A percentile compares a stretch with the other conserved stretches of the same genome.
Conservation (phyloP, 139 green algal species). For the Nannochloris sp. region DNA sequence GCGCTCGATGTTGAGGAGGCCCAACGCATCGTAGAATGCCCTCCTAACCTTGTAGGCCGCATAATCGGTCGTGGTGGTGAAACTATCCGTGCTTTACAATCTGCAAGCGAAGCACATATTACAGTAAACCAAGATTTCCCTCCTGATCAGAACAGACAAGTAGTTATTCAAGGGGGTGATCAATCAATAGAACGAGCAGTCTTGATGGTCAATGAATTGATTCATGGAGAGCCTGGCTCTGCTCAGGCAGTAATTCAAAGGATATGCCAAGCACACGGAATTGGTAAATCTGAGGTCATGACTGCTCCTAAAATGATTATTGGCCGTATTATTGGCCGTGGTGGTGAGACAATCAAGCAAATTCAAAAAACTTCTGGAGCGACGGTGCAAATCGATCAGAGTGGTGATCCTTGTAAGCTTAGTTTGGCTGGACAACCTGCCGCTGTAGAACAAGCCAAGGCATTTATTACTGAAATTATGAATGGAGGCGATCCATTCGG, state of each 20-base stretch:
- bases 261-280: conserved; percentile 41
- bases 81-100: conserved; percentile 94
- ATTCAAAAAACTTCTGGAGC: conserved; percentile 51
- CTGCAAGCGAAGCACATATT: conserved; percentile 48
- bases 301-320: conserved; percentile 64
- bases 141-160: conserved; percentile 43
- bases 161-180: conserved; percentile 59
- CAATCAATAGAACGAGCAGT: conserved; percentile 55
- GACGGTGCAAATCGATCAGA: conserved; percentile 42
- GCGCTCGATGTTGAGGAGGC: not conserved
- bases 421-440: conserved; percentile 67
- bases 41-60: conserved; percentile 74
- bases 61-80: conserved; percentile 93
- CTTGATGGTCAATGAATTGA: conserved; percentile 79
- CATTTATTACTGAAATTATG: conserved; percentile 29
- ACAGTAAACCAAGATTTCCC: conserved; percentile 48
- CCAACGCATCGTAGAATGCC: conserved; percentile 52
- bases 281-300: conserved; percentile 19
- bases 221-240: conserved; percentile 67
- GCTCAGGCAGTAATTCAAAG: conserved; percentile 76
- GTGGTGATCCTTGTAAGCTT: conserved; percentile 65
- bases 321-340: conserved; percentile 88
- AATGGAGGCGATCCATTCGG: conserved; percentile 23
- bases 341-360: conserved; percentile 88
- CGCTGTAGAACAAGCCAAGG: conserved; percentile 30